Base-by-base conservation (phyloP, 495 filamentous ascomycete genomes). In the Talaromyces thailandensis region DNA sequence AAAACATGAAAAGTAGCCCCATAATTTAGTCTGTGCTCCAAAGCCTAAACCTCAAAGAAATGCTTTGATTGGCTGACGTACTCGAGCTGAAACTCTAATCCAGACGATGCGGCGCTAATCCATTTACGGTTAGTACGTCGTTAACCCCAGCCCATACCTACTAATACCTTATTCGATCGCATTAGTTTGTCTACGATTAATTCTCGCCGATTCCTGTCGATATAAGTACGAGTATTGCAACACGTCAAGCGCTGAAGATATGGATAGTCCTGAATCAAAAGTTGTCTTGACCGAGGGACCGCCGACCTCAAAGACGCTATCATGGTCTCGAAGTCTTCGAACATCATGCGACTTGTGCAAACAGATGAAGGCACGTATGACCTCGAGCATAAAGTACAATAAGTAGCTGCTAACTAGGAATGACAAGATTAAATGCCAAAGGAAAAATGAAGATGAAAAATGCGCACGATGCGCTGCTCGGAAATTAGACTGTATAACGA, bases 271-370 rank as follows among this genome's bases (percentile, higher is more conserved):
- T 25, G 21, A 43, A 28, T 1, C 21, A 7, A 18, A 5, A 43
- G 35, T 14, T 9, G 24, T 18, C 18, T 40, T 29, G 4, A 43
- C 37, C 35, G 35, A 24, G 28, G 37, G 37, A 2, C 18, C 26
- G 29, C 18, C 14, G 55, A 35, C 29, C 18, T 14, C 26, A 57
- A 59, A 43, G 57, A 12, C 18, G 35, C 57, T 45, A 8, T 29
- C 57, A 40, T 40, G 32, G 37, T 43, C 57, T 18, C 31, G 48
- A 59, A 45, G 21, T 45, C 57, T 16, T 11, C 57, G 57, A 45
- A 59, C 57, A 40, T 59, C 57, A 21, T 59, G 57, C 21, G 57
- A 59, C 24, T n/a, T 45, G 37, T 59, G 57, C 37, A 59, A 59
- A 16, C 57, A 59, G 35, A 59, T 59, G 57, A 59, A 59, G 35